Evolutionary conservation across 129 eudicot genomes (phyloP), one percentile per base, ranked within the genome.

Genomic region (carrot (Daucus carota)): DNA sequence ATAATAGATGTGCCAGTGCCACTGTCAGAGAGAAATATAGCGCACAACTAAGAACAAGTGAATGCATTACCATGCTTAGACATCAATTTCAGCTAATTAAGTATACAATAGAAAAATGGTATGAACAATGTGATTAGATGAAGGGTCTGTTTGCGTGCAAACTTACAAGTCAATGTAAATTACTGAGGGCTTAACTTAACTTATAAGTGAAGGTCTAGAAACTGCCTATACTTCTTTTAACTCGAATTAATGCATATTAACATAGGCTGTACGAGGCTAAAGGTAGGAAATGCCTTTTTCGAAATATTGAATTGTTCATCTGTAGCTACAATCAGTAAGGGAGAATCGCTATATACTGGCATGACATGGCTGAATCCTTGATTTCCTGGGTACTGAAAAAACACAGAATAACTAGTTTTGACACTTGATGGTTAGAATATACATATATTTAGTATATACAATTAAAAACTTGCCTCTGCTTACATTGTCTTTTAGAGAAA

Each of bases 1-100:
- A 92, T 65, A 89, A 71, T 70, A 90, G 62, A 54, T 90, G 85
- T 10, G 97, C 97, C 82, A 92, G 82, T 45, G 92, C 88, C 76
- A 92, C 97, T 92, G 85, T 41, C 46, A 76, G 69, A 75, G 46
- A 11, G 41, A 63, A 76, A 59, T 5, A 45, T 60, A 26, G 12
- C 68, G 28, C 6, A 60, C 33, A 24, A 26, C 17, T 59, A 59
- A 59, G 59, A 18, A 52, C 29, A 52, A 40, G 72, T 54, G 40
- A 10, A 78, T 50, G 68, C 17, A 70, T 48, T 36, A n/a, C 43
- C 59, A 76, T 12, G 66, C 36, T 4, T 32, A 63, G 29, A 60
- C 43, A 47, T 76, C 20, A 43, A 38, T 13, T 10, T 17, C 28
- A 60, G 68, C 33, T 22, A 75, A 18, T 31, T 4, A 72, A 24